Conservation (phyloP, 202 grass and related monocot genomes). For the Dendrocalamus latiflorus region DNA sequence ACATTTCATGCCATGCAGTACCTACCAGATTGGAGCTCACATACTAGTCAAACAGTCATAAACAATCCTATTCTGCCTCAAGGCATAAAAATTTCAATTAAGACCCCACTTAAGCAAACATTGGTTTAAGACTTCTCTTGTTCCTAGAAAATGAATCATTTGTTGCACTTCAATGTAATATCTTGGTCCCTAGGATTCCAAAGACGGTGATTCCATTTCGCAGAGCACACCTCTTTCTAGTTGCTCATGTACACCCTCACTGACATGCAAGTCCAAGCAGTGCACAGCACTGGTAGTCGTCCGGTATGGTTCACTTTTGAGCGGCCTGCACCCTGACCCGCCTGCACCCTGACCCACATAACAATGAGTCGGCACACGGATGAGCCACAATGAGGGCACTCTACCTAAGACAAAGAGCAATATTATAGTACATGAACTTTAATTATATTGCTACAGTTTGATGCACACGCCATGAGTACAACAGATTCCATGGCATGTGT, state of each 20-base stretch:
- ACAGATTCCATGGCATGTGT: constrained; percentile 39
- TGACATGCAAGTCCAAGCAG: constrained; percentile 34
- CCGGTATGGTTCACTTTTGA: constrained; percentile 10
- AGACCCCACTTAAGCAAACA: constrained; percentile 21
- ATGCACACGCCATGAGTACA: constrained; percentile 25
- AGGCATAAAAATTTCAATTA: neutral
- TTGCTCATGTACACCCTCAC: constrained; percentile 11
- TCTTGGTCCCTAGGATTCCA: constrained; percentile 41
- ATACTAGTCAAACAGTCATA: constrained; percentile 35
- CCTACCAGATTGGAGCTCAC: neutral
- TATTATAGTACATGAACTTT: constrained; percentile 25
- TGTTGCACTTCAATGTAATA: constrained; percentile 31
- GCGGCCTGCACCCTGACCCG: constrained; percentile 2
- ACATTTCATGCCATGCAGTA: neutral
- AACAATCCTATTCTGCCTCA: constrained; percentile 7
- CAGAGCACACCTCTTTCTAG: constrained; percentile 22
- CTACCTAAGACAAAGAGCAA: constrained; percentile 36
- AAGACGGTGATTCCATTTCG: constrained; percentile 29
- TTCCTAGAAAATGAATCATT: constrained; percentile 40
- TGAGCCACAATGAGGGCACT: constrained; percentile 16
- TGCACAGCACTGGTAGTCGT: neutral
- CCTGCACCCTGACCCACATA: neutral
- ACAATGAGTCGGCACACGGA: constrained; percentile 33
- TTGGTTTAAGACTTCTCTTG: constrained; percentile 12
- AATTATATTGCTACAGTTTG: constrained; percentile 30